These are phyloP conservation scores for Pyrus communis DNA, from an alignment of 306 rosid genomes.

Conservation along the genomic window DNA sequence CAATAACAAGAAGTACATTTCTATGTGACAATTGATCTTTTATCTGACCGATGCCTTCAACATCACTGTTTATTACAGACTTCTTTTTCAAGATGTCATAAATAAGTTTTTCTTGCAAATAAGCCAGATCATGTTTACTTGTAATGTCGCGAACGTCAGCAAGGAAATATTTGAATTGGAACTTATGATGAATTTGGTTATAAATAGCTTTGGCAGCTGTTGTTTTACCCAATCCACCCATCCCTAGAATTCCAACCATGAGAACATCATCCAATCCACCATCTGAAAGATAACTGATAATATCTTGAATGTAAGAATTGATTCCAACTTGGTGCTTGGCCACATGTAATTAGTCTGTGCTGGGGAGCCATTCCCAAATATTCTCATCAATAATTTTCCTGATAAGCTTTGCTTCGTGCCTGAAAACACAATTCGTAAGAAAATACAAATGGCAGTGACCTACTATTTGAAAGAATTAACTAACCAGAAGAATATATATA, in stretches of 20 bases:
- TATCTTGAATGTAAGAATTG: too few relatives aligned
- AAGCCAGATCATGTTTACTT: not conserved
- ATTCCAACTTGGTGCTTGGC: too few relatives aligned
- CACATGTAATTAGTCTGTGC: too few relatives aligned
- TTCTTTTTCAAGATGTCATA: not conserved
- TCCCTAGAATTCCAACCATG: constrained; percentile 3
- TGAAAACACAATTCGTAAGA: not conserved
- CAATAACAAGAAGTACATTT: too few relatives aligned
- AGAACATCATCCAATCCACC: not conserved
- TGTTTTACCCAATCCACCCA: constrained; percentile 24
- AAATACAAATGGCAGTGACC: not conserved
- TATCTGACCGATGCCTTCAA: too few relatives aligned
- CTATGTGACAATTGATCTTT: too few relatives aligned
- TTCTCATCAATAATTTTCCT: not conserved
- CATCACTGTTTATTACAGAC: not conserved
- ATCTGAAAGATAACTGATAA: not conserved
- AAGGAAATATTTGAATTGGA: constrained; percentile 11
- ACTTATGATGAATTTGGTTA: constrained; percentile 2
- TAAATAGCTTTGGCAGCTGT: constrained; percentile 20
- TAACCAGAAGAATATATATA: too few relatives aligned
- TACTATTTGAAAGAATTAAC: too few relatives aligned
- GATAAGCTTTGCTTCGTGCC: not conserved
- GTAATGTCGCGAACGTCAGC: constrained; percentile 1
- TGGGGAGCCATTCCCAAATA: too few relatives aligned
- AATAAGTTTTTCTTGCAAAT: constrained; percentile 16